phyloP scores from a whole-genome alignment of 805 yeast genomes.

The Hanseniaspora thailandica region DNA sequence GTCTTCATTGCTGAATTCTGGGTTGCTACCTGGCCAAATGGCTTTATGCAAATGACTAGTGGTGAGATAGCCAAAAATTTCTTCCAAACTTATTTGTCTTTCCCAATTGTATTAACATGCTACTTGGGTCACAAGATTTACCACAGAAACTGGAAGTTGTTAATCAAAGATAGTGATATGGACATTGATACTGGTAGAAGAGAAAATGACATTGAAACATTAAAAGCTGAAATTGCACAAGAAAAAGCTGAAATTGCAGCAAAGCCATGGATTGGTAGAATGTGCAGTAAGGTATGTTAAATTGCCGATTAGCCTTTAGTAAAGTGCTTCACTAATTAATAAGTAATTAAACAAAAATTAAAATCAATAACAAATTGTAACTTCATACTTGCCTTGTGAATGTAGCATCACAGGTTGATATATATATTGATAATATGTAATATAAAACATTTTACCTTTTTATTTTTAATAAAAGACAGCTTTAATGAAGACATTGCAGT shows the following conservation, averaged over 20 bases:
- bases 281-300: conserved; percentile 18
- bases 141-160: conserved; percentile 29
- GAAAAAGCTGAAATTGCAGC: conserved; percentile 31
- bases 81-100: conserved; percentile 41
- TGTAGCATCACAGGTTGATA: no score
- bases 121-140: conserved; percentile 48
- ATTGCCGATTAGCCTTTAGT: no score
- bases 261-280: conserved; percentile 36
- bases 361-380: no score
- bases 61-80: conserved; percentile 31
- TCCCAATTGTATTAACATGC: conserved; percentile 51
- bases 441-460: no score
- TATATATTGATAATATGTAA: no score
- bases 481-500: no score
- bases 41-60: conserved; percentile 23
- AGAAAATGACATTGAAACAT: conserved; percentile 38
- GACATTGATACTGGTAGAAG: conserved; percentile 52
- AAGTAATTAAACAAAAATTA: no score
- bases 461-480: no score
- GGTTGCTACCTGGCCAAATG: conserved; percentile 65
- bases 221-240: conserved; percentile 38
- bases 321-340: no score
- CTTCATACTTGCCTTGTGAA: no score
- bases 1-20: conserved; percentile 64
- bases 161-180: conserved; percentile 37